Base-by-base conservation (phyloP, 2,329 filamentous ascomycete genomes). In the Dothideomycetidae sp. region DNA sequence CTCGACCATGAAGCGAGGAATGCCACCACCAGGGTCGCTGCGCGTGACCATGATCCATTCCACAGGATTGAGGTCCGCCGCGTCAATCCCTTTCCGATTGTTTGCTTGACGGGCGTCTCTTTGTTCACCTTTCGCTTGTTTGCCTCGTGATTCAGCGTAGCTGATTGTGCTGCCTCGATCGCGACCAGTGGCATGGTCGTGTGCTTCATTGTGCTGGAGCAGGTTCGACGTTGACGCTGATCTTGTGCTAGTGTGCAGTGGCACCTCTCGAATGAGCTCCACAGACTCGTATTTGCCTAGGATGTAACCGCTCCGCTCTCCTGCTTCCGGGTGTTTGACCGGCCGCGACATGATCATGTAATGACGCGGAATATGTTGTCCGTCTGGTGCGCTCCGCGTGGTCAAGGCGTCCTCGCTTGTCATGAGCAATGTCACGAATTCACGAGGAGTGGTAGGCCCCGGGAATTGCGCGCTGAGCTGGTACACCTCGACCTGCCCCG, bases 41-140 rank as follows among this genome's bases (percentile, higher is more conserved):
- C 85, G 70, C 1, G 84, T 93, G 12, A 93, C 74, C 85, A 93
- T 93, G 43, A 90, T 71, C 85, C 85, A 93, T 56, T 93, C 85
- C 2, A 93, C 69, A 0, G 76, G 74, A 46, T 77, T 78, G 5
- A 61, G 56, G 45, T 76, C 71, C 2, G 63, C 58, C 21, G 70
- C 63, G n/a, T 60, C 57, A 1, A 53, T 46, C 15, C 42, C 39
- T 10, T 42, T 44, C 12, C 31, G 30, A 17, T 35, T 16, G 53
- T 49, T 5, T 50, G 51, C 3, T 48, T 49, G 40, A 35, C 50
- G 39, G 29, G 43, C 47, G 45, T 12, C 48, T 40, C 19, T 14
- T 15, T 29, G 29, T 28, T 37, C 40, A 16, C 18, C 39, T n/a
- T 58, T 58, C 4, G 54, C 55, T 14, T 56, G 52, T 33, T 44